Percentiles rank a stretch among this genome's conserved stretches.
Conservation (phyloP, 495 filamentous ascomycete species). For the Lasiosphaeria ovina region DNA sequence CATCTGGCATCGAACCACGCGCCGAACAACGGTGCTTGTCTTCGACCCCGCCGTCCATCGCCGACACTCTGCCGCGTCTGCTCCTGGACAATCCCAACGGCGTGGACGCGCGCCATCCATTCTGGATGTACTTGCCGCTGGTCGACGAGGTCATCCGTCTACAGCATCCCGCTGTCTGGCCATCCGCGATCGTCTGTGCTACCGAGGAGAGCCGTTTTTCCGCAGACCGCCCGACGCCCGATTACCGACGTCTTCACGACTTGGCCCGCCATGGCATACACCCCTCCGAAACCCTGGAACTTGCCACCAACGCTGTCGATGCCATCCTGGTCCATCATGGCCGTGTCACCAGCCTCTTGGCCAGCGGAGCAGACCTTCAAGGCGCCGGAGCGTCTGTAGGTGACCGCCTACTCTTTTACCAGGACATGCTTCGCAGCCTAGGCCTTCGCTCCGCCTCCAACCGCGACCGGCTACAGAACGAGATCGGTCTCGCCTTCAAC, state of each 20-base stretch:
- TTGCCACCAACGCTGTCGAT: constrained; percentile 36
- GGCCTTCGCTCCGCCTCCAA: constrained; percentile 40
- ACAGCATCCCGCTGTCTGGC: neutral
- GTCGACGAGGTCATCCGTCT: neutral
- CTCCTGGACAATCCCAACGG: neutral
- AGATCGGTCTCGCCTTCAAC: constrained; percentile 43
- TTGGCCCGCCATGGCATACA: constrained; percentile 49
- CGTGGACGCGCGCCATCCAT: neutral
- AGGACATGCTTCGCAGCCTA: constrained; percentile 39
- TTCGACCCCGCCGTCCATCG: neutral
- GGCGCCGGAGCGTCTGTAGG: neutral
- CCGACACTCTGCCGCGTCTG: neutral
- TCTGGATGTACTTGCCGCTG: neutral
- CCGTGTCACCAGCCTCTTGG: constrained; percentile 7
- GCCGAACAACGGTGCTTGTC: neutral
- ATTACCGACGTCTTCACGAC: constrained; percentile 46
- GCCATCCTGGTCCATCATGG: constrained; percentile 35
- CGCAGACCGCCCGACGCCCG: neutral
- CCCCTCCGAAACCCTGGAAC: constrained; percentile 44
- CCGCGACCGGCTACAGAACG: constrained; percentile 30
- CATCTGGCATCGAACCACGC: neutral
- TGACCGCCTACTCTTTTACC: constrained; percentile 15
- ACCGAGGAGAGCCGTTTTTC: neutral
- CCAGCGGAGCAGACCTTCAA: constrained; percentile 6
- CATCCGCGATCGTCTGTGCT: neutral